Base-by-base conservation (phyloP, 345 rosid genomes). In the Hevea brasiliensis region DNA sequence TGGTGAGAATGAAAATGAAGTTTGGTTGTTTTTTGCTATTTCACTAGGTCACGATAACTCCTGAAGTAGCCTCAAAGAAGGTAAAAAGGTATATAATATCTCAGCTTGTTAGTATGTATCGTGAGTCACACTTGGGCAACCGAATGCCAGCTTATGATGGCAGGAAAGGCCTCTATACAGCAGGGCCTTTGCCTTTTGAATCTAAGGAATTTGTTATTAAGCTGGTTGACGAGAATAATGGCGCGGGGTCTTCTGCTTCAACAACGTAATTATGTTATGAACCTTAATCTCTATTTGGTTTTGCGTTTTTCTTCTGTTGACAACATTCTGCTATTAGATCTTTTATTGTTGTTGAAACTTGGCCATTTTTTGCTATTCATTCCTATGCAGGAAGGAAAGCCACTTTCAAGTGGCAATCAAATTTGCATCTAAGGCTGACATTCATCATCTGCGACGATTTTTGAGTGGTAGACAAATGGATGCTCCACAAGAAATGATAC, bases 91-190 rank as follows among this genome's bases (percentile, higher is more conserved):
- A 65, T 0, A 76, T 94, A 3, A 77, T 92, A 0, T 27, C 47
- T 3, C 40, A 61, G 24, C 81, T 94, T 0, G 71, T 50, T 10
- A 0, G 10, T 0, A 5, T 17, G 1, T 90, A 75, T 62, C 6
- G 73, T 0, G 75, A 55, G 6, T 81, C 89, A 0, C 85, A 88
- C n/a, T 57, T 89, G 44, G 92, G 79, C 0, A 20, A 50, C 2
- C 69, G 83, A 45, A 21, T 5, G 7, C 87, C 84, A 2, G 98
- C 97, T 0, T 93, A 89, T 64, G 98, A 93, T 84, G 97, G 98
- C 0, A 50, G 77, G 71, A 93, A 90, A 65, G 84, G 88, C 45
- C 62, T 90, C 2, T 89, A 87, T 70, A 93, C 94, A 0, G 96
- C 94, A 1, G 97, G 94, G 0, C 66, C 86, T 0, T 59, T 94